These are phyloP conservation scores for Odontarrhena argentea DNA, from an alignment of 345 rosid species.

Conservation along the genomic window DNA sequence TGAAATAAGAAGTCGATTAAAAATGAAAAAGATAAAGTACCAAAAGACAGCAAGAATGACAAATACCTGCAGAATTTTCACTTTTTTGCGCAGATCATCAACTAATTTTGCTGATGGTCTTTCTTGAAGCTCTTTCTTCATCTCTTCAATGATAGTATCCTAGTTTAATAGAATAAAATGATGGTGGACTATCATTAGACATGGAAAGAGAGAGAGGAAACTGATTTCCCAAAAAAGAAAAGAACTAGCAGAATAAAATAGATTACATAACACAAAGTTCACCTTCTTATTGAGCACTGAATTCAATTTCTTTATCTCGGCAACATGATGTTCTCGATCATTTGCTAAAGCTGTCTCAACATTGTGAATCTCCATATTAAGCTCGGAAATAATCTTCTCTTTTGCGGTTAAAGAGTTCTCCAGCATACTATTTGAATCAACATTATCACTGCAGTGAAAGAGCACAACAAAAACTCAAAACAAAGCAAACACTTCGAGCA, in stretches of 20 bases:
- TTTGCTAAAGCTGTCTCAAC: constrained; percentile 72
- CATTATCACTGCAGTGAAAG: constrained; percentile 58
- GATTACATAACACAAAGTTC: constrained; percentile 19
- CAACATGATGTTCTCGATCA: constrained; percentile 83
- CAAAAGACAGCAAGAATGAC: background rate
- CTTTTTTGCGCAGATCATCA: constrained; percentile 94
- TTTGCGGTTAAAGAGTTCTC: constrained; percentile 89
- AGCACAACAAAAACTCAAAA: constrained; percentile 20
- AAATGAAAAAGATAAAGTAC: constrained; percentile 1
- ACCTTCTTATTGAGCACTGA: constrained; percentile 77
- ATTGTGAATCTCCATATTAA: constrained; percentile 87
- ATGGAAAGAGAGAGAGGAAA: constrained; percentile 6
- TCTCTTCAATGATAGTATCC: constrained; percentile 82
- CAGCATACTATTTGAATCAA: constrained; percentile 76
- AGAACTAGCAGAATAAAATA: background rate
- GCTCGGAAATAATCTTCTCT: constrained; percentile 92
- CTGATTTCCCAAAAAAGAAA: background rate
- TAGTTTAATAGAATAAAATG: constrained; percentile 37
- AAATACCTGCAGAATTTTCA: constrained; percentile 93
- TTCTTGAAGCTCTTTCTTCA: constrained; percentile 87
- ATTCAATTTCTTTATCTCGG: constrained; percentile 79
- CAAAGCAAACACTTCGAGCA: constrained; percentile 7
- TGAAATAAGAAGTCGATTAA: constrained; percentile 2
- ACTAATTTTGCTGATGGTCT: constrained; percentile 91
- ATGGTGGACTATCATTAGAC: constrained; percentile 16